phyloP scores from a whole-genome alignment of 2,329 filamentous ascomycete genomes.

The Ramichloridium luteum region DNA sequence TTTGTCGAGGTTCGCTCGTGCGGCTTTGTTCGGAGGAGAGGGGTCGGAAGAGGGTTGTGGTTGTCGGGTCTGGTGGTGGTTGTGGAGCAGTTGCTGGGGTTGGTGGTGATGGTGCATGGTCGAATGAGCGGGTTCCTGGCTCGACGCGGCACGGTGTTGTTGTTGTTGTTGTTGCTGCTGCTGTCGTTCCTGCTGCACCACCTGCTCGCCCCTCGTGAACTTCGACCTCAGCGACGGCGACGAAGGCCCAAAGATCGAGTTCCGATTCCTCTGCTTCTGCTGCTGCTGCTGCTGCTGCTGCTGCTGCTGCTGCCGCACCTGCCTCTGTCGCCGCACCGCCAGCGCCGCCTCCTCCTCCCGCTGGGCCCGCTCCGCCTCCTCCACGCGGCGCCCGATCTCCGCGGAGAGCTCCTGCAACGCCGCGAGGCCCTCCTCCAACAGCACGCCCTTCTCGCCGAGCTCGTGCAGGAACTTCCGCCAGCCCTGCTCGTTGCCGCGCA shows the following conservation, averaged over 20 bases:
- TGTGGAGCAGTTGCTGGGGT: conserved; percentile 10
- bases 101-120: no score
- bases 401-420: conserved; percentile 9
- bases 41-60: conserved; percentile 5
- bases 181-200: no score
- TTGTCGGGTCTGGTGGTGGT: conserved; percentile 7
- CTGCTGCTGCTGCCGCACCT: conserved; percentile 1
- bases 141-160: no score
- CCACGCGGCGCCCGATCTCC: conserved; percentile 3
- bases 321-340: background rate
- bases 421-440: conserved; percentile 53
- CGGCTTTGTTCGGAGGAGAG: background rate
- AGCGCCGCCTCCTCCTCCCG: background rate
- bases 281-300: conserved; percentile 4
- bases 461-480: conserved; percentile 74
- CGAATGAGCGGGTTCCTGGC: no score
- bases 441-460: conserved; percentile 59
- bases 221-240: no score
- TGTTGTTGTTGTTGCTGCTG: no score
- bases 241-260: no score
- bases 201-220: no score
- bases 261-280: no score
- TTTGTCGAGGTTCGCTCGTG: conserved; percentile 10
- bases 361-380: background rate
- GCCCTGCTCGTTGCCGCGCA: conserved; percentile 84